A percentile compares a stretch with the other conserved stretches of the same genome.
These are phyloP conservation scores for Durusdinium trenchii DNA, from an alignment of 73 alveolate genomes.

Conservation along the genomic window DNA sequence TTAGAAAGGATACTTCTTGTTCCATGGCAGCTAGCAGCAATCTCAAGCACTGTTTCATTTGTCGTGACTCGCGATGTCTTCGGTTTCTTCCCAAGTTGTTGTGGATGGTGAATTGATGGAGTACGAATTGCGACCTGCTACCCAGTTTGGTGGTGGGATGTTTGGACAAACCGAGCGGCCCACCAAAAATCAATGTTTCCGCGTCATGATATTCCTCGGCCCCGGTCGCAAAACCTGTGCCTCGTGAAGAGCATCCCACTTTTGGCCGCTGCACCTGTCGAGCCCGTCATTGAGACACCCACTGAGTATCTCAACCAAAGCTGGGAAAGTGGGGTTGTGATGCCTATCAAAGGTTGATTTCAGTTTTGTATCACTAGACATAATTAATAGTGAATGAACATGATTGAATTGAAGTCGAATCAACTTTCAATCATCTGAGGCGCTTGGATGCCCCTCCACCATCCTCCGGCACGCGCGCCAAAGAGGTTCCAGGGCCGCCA, in stretches of 20 bases:
- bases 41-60: not conserved
- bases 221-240: not conserved
- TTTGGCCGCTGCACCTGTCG: not conserved
- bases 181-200: not conserved
- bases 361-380: no score
- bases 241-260: not conserved
- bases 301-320: no score
- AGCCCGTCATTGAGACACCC: not conserved
- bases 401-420: no score
- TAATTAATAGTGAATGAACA: no score
- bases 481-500: no score
- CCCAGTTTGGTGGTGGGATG: no score
- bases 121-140: not conserved
- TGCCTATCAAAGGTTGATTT: no score
- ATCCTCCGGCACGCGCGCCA: no score
- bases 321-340: no score
- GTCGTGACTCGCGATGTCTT: not conserved
- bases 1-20: not conserved
- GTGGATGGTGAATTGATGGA: conserved; percentile 7
- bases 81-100: not conserved
- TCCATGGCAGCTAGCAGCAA: not conserved
- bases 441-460: no score
- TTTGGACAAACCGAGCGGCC: not conserved
- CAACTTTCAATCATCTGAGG: no score
- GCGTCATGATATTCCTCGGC: not conserved